Evolutionary conservation across 257 asterid genomes (phyloP), one percentile per base, ranked within the genome.

Genomic region (Lithospermum erythrorhizon): DNA sequence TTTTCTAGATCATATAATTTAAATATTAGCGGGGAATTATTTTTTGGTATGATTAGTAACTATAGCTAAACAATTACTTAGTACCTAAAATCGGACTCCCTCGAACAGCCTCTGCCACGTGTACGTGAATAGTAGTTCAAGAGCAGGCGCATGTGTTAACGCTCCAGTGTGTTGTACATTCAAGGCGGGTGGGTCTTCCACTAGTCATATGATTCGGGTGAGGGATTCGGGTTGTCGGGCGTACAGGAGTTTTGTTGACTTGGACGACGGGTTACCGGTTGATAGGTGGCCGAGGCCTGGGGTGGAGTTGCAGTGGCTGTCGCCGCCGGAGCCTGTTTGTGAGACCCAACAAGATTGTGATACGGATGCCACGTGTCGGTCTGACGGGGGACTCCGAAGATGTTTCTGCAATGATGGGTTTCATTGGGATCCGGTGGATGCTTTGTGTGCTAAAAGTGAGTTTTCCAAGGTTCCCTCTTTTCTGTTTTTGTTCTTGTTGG

Each of bases 31-130:
- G n/a, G n/a, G n/a, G n/a, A n/a, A n/a, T n/a, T n/a, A n/a, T n/a
- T n/a, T n/a, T n/a, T n/a, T n/a, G n/a, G n/a, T n/a, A n/a, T n/a
- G n/a, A n/a, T n/a, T n/a, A n/a, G n/a, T n/a, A n/a, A n/a, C n/a
- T n/a, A n/a, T n/a, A n/a, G n/a, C n/a, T n/a, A n/a, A n/a, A n/a
- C n/a, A n/a, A n/a, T n/a, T n/a, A n/a, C n/a, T n/a, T n/a, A n/a
- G n/a, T n/a, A n/a, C n/a, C n/a, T n/a, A n/a, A n/a, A n/a, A n/a
- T n/a, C n/a, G n/a, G n/a, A n/a, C n/a, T n/a, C n/a, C n/a, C n/a
- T n/a, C n/a, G n/a, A n/a, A 30, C 68, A 85, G 97, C 69, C 77
- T 82, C 68, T 90, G 98, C 72, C 96, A 87, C 76, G 69, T 78
- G 15, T 90, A 76, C 72, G 58, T 75, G 25, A 82, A 83, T 68